phyloP scores from a whole-genome alignment of 352 stramenopile species.

The Phytopythium ostracodes region DNA sequence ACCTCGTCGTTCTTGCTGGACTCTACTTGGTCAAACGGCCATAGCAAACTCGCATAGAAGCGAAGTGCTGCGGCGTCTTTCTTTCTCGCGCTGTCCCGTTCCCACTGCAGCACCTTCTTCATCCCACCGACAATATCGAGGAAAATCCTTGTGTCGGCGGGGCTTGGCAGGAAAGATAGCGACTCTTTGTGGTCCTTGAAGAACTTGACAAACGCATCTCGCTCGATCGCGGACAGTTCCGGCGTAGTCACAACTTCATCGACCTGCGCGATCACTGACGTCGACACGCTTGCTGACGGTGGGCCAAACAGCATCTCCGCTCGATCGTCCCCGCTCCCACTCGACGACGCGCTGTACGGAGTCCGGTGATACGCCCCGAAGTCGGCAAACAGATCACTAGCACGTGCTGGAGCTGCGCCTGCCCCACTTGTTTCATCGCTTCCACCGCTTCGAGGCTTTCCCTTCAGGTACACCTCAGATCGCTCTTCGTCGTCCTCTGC shows the following conservation, averaged over 20 bases:
- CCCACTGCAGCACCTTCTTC: conserved; percentile 58
- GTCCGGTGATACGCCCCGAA: conserved; percentile 30
- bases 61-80: conserved; percentile 76
- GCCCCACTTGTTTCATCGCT: conserved; percentile 8
- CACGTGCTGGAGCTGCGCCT: conserved; percentile 32
- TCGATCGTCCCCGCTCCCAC: conserved; percentile 24
- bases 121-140: conserved; percentile 42
- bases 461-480: conserved; percentile 36
- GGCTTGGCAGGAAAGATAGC: conserved; percentile 44
- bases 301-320: conserved; percentile 61
- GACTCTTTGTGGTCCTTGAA: conserved; percentile 49
- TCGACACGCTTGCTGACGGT: conserved; percentile 1
- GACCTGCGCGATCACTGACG: neutral
- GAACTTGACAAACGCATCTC: conserved; percentile 36
- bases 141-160: conserved; percentile 37
- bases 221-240: conserved; percentile 27
- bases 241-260: conserved; percentile 14
- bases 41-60: conserved; percentile 68
- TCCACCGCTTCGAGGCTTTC: conserved; percentile 18
- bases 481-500: conserved; percentile 32
- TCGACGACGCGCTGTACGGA: neutral
- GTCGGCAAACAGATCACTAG: conserved; percentile 76
- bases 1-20: neutral
- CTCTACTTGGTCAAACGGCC: conserved; percentile 31
- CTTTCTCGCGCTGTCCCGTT: conserved; percentile 37